Percentiles rank a stretch among this genome's conserved stretches.
Conservation (phyloP, 164 flowering plant species). For the Vitis rupestris region DNA sequence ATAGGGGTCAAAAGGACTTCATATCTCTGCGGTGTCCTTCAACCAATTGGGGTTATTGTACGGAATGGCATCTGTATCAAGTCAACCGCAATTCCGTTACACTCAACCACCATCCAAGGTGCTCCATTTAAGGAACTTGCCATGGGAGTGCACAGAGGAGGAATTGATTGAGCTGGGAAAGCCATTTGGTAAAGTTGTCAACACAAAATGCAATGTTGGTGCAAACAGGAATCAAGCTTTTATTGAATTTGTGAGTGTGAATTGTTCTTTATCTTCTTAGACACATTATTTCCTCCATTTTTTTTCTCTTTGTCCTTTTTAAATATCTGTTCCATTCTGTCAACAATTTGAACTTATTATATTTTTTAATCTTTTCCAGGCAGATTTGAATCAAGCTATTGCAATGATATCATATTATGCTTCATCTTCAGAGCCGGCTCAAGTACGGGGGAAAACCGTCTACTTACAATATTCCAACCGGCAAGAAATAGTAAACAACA, state of each 20-base stretch:
- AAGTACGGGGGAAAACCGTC: slow-evolving; percentile 93
- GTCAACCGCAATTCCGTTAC: slow-evolving; percentile 93
- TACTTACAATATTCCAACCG: slow-evolving; percentile 94
- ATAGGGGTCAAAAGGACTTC: background rate
- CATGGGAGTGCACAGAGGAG: slow-evolving; percentile 96
- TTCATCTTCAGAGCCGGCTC: slow-evolving; percentile 96
- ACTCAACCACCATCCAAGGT: slow-evolving; percentile 96
- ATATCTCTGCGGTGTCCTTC: too few relatives aligned
- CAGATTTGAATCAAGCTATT: slow-evolving; percentile 90
- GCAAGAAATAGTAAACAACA: slow-evolving; percentile 94
- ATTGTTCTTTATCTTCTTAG: background rate
- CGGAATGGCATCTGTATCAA: slow-evolving; percentile 80
- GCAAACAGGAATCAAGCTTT: slow-evolving; percentile 92
- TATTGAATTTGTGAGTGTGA: slow-evolving; percentile 78
- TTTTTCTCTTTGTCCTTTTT: background rate
- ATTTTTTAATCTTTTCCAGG: slow-evolving; percentile 35
- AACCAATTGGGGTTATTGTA: slow-evolving; percentile 7
- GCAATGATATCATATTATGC: slow-evolving; percentile 95
- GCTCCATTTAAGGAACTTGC: slow-evolving; percentile 91
- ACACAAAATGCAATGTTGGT: slow-evolving; percentile 96
- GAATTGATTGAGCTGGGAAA: slow-evolving; percentile 87
- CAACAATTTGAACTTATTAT: background rate
- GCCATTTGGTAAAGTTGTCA: slow-evolving; percentile 93
- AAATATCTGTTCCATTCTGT: background rate
- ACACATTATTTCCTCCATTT: background rate